Evolutionary conservation across 2,329 filamentous ascomycete species (phyloP), one percentile per base, ranked within the genome.

Genomic region (Cladophialophora carrionii): DNA sequence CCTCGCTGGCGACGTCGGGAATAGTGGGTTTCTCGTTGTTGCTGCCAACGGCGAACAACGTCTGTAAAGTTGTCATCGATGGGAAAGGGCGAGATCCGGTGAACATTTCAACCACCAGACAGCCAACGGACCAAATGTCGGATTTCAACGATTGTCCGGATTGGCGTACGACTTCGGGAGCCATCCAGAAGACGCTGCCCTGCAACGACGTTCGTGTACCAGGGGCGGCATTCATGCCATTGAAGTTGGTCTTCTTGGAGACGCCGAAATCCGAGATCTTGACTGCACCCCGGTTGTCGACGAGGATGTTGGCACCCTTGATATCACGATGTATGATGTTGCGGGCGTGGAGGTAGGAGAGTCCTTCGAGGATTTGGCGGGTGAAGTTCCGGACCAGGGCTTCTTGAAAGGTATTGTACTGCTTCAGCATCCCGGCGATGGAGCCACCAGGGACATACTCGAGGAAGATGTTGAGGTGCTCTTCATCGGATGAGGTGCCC

Each of bases 221-320:
- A 64, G 91, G 96, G 96, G 81, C 98, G 93, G 65, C 52, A 52
- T 70, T 71, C 52, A 68, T 67, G 52, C 67, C 65, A 57, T 67
- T 71, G 57, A 68, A 70, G 59, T 64, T 74, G 76, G 67, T 70
- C 52, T 72, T 68, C 83, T 99, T 99, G 67, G 91, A 96, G 76
- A 99, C 98, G 75, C 95, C 95, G 73, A 99, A 99, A 82, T 99
- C 95, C 8, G 94, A 98, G 71, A 99, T 99, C 81, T 99, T 99
- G 80, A 99, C 96, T 7, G 91, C 94, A 64, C 95, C 95, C 79
- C 98, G 97, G 83, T 98, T 98, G 81, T 99, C 95, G 63, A 99
- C 95, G 4, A 99, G 87, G 71, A 99, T 96, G 76, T 99, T 99
- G 77, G 95, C 95, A 55, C 95, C 95, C 82, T 99, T 99, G 85